Evolutionary conservation across 257 asterid species (phyloP).

Genomic region (Datura wrightii): DNA sequence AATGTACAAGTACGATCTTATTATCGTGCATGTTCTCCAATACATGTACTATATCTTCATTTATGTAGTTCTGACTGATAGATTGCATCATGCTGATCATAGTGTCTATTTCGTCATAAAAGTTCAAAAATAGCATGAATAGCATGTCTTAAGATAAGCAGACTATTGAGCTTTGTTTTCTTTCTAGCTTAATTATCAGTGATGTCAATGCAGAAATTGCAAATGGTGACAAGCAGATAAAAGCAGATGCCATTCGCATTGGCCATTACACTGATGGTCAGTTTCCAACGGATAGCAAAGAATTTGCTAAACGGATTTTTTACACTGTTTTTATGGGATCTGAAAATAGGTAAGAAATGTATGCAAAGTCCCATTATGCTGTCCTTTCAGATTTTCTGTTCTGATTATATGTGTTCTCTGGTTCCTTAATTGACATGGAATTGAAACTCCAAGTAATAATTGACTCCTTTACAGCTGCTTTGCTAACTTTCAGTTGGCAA

Average conservation of each 20-base stretch:
- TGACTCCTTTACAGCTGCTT: not conserved
- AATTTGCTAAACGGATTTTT: slow-evolving; percentile 86
- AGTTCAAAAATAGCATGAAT: not conserved
- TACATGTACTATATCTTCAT: not conserved
- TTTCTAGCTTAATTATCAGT: not conserved
- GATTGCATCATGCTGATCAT: slow-evolving; percentile 7
- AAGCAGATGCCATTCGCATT: slow-evolving; percentile 86
- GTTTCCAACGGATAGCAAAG: slow-evolving; percentile 85
- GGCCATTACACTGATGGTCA: slow-evolving; percentile 81
- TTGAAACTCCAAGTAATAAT: not conserved
- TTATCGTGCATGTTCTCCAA: not conserved
- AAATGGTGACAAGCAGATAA: slow-evolving; percentile 83
- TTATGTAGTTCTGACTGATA: slow-evolving; percentile 8
- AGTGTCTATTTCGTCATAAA: not conserved
- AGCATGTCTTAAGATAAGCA: slow-evolving; percentile 17
- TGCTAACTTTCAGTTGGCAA: not conserved
- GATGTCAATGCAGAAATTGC: slow-evolving; percentile 61
- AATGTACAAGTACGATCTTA: not conserved
- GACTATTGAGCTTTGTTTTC: not conserved
- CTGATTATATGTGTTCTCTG: not conserved
- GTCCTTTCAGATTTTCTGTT: slow-evolving; percentile 20
- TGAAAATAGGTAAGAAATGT: slow-evolving; percentile 75
- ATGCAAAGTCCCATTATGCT: not conserved
- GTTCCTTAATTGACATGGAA: slow-evolving; percentile 1
- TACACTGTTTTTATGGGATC: slow-evolving; percentile 95